Evolutionary conservation across 2,329 filamentous ascomycete species (phyloP), one percentile per base, ranked within the genome.

Genomic region (Paramyrothecium sp.): DNA sequence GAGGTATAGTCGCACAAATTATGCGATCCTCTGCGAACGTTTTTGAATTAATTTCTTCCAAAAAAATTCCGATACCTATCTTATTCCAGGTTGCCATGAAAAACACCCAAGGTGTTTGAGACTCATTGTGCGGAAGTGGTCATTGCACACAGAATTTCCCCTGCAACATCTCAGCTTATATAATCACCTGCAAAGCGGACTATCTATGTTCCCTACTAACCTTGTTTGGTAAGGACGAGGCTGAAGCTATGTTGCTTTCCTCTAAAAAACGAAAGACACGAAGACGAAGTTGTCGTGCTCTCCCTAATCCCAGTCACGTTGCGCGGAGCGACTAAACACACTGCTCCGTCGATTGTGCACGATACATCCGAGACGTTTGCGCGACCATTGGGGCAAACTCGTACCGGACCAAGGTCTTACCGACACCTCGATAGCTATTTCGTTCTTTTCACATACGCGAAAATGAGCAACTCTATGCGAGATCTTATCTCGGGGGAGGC

Each of bases 401-500:
- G n/a, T n/a, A n/a, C n/a, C n/a, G n/a, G n/a, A n/a, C n/a, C n/a
- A n/a, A n/a, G n/a, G n/a, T n/a, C n/a, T n/a, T n/a, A n/a, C n/a
- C n/a, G n/a, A n/a, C n/a, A n/a, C n/a, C 33, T 16, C 33, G 33
- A 10, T 8, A 16, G 16, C 33, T 38, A 38, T 16, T 38, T 38
- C 10, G 33, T 38, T 16, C 16, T 16, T 16, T 38, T 61, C 54
- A 60, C 61, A 62, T 56, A 60, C 60, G 68, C 64, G 72, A 83
- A 69, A 17, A 89, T 88, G 86, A 87, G 83, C 71, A 80, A 72
- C 70, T 80, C 74, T 52, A 87, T 91, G 84, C 85, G 84, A 73
- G 87, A 92, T 71, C 80, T 97, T 70, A 88, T 99, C 68, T 88
- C 94, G 65, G 88, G 87, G 62, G 89, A 92, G 78, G 95, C 94